Conservation (phyloP, 768 basidiomycete genomes). For the Rhizopogon vinicolor region DNA sequence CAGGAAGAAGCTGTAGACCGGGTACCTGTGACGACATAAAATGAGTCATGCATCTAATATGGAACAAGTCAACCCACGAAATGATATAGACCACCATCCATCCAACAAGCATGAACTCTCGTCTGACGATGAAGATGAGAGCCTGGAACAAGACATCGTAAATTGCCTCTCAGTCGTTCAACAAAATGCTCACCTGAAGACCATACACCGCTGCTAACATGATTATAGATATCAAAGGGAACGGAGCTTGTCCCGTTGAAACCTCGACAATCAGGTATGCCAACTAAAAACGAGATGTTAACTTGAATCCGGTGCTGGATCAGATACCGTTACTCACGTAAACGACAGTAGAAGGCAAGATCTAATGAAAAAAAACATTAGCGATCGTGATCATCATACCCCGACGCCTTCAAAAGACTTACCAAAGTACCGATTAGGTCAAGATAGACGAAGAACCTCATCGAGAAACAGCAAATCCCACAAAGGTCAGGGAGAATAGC, state of each 20-base stretch:
- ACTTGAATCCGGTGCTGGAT: constrained; percentile 8
- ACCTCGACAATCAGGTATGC: constrained; percentile 61
- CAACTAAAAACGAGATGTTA: constrained; percentile 30
- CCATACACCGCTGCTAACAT: constrained; percentile 71
- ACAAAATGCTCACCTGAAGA: constrained; percentile 42
- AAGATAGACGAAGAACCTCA: constrained; percentile 67
- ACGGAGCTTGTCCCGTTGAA: constrained; percentile 41
- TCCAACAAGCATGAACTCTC: constrained; percentile 72
- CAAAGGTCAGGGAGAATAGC: constrained; percentile 59
- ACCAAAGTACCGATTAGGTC: constrained; percentile 64
- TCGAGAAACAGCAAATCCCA: constrained; percentile 71
- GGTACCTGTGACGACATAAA: constrained; percentile 38
- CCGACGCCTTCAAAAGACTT: constrained; percentile 1
- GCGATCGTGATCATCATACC: neutral
- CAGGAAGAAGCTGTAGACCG: constrained; percentile 63
- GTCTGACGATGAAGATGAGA: constrained; percentile 65
- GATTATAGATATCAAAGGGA: constrained; percentile 59
- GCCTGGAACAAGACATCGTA: constrained; percentile 26
- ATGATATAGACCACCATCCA: constrained; percentile 71
- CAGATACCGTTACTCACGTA: constrained; percentile 39
- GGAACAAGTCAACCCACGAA: constrained; percentile 40
- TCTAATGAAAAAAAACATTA: constrained; percentile 26
- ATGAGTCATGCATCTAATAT: constrained; percentile 2
- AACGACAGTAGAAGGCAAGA: constrained; percentile 55
- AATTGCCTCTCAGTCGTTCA: neutral